Evolutionary conservation across 768 basidiomycete genomes (phyloP).

Genomic region (Tricholoma matsutake): DNA sequence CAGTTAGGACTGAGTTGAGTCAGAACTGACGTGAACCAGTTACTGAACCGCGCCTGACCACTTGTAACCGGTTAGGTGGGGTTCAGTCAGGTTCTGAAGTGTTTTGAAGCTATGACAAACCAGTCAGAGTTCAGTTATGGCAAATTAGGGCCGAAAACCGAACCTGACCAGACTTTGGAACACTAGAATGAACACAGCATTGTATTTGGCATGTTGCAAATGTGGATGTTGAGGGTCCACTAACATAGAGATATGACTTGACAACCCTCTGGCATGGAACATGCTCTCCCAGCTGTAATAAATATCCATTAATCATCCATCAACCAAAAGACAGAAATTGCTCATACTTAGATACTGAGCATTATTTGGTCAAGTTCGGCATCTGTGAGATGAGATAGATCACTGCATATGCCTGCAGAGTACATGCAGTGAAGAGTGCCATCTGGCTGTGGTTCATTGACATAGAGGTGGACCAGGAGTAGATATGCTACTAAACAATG

Average conservation of each 20-base stretch:
- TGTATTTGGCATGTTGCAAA: no score
- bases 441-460: neutral
- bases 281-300: slow-evolving; percentile 16
- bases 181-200: no score
- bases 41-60: no score
- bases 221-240: no score
- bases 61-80: no score
- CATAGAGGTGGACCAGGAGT: neutral
- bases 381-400: slow-evolving; percentile 13
- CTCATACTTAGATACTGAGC: slow-evolving; percentile 14
- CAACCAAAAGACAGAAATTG: slow-evolving; percentile 24
- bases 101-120: no score
- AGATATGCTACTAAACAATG: neutral
- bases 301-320: slow-evolving; percentile 25
- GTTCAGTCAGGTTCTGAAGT: no score
- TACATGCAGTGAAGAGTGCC: slow-evolving; percentile 3
- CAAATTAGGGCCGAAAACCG: no score
- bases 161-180: no score
- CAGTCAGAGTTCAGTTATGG: no score
- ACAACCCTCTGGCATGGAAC: slow-evolving; percentile 19
- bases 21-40: no score
- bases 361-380: slow-evolving; percentile 22
- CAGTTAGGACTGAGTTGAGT: no score
- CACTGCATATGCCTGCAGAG: slow-evolving; percentile 5
- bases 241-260: slow-evolving; percentile 19